Evolutionary conservation across 2,329 filamentous ascomycete species (phyloP).

Genomic region (Xylaria sp.): DNA sequence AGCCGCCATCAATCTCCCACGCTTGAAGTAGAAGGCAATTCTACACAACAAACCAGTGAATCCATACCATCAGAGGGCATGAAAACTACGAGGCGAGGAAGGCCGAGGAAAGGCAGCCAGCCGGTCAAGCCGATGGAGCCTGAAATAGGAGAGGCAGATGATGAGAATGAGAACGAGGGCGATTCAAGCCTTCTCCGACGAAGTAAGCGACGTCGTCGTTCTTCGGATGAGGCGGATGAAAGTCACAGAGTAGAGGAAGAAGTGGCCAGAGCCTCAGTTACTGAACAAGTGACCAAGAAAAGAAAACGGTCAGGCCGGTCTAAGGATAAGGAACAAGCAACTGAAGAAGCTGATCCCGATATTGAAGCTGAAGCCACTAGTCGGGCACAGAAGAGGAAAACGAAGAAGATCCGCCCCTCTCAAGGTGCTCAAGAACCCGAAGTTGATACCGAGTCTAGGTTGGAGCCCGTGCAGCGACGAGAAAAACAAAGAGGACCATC

Average conservation of each 20-base stretch:
- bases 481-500: slow-evolving; percentile 43
- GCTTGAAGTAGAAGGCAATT: slow-evolving; percentile 5
- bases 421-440: slow-evolving; percentile 34
- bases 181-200: slow-evolving; percentile 45
- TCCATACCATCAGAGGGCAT: slow-evolving; percentile 22
- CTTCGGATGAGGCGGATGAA: slow-evolving; percentile 25
- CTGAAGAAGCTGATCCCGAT: slow-evolving; percentile 28
- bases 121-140: slow-evolving; percentile 32
- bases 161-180: slow-evolving; percentile 49
- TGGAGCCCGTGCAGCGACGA: slow-evolving; percentile 3
- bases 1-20: slow-evolving; percentile 46
- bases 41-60: slow-evolving; percentile 7
- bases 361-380: slow-evolving; percentile 24
- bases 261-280: neutral
- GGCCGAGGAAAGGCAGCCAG: slow-evolving; percentile 33
- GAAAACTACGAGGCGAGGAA: slow-evolving; percentile 23
- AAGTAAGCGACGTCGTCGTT: slow-evolving; percentile 41
- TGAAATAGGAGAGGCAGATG: slow-evolving; percentile 48
- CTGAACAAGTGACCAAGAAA: slow-evolving; percentile 13
- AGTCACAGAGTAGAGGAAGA: neutral
- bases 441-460: slow-evolving; percentile 27
- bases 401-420: slow-evolving; percentile 47
- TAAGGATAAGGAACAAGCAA: slow-evolving; percentile 17
- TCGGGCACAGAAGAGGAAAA: slow-evolving; percentile 25
- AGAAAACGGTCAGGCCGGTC: slow-evolving; percentile 22